Base-by-base conservation (phyloP, 148 eudicot genomes). In the Amaranthus cruentus region DNA sequence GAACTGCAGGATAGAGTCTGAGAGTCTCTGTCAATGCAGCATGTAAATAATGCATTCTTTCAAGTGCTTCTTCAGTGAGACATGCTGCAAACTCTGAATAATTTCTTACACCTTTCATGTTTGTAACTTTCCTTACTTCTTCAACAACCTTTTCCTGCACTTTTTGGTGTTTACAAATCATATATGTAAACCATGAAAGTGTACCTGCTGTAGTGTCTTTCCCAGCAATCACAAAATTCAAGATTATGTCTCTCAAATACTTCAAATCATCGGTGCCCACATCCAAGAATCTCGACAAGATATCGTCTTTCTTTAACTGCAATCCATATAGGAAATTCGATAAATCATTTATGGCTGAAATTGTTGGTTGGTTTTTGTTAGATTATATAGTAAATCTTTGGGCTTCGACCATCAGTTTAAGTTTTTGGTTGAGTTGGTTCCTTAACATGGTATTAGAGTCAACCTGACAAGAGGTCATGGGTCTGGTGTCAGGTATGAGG, bases 201-300 rank as follows among this genome's bases (percentile, higher is more conserved):
- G 98, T 84, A 11, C 75, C 76, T 0, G 93, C 98, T 5, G 97
- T 86, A 0, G 95, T 89, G 80, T 93, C 98, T 75, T 93, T 91
- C 0, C 97, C 98, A 42, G 97, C 98, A 44, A 89, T 87, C 62
- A 91, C 77, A 77, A 93, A 91, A 78, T 79, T 93, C 68, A 93
- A 73, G 44, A 87, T 82, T 73, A 93, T 86, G 73, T 93, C 98
- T 52, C 88, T 73, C 76, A 93, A 82, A 70, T 86, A 93, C 76
- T 86, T 89, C 0, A 84, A 83, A 80, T 89, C 85, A 4, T 75
- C 80, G 74, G 83, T 78, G 49, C 42, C 68, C 71, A 68, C 68
- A 60, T 78, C 79, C 73, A 91, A 67, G 72, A 91, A 87, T 67
- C 97, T 85, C 6, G 97, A 84, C 75, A 91, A 72, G 38, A 90